These are phyloP conservation scores for Fraxinus greggii DNA, from an alignment of 305 asterid genomes.

Conservation along the genomic window DNA sequence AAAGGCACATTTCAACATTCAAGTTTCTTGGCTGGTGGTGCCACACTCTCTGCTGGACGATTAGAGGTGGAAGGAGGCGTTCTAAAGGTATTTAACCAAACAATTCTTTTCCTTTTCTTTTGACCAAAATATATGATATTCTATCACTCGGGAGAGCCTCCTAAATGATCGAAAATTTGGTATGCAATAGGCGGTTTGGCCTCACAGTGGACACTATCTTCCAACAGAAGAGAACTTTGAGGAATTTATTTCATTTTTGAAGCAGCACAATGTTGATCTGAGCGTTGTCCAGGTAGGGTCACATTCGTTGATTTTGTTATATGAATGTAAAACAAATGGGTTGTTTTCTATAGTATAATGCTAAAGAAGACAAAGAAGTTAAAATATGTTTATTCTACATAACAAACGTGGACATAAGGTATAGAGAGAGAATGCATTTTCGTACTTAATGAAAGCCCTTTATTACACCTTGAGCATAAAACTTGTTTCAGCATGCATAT, in stretches of 20 bases:
- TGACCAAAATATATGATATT: neutral
- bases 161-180: neutral
- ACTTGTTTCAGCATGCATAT: neutral
- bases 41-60: conserved; percentile 61
- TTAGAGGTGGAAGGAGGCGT: conserved; percentile 45
- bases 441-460: neutral
- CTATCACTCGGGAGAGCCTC: neutral
- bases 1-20: conserved; percentile 67
- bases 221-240: conserved; percentile 89
- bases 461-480: neutral
- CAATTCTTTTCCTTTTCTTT: neutral
- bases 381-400: neutral
- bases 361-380: neutral
- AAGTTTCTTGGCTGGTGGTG: conserved; percentile 72
- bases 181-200: conserved; percentile 72
- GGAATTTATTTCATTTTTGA: conserved; percentile 64
- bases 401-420: neutral
- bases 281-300: conserved; percentile 58
- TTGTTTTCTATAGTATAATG: neutral
- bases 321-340: neutral
- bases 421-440: neutral
- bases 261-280: conserved; percentile 53
- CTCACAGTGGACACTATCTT: conserved; percentile 94
- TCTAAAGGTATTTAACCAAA: conserved; percentile 43
- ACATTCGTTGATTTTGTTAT: neutral